Base-by-base conservation (phyloP, 768 basidiomycete species). In the Amanita thiersii region DNA sequence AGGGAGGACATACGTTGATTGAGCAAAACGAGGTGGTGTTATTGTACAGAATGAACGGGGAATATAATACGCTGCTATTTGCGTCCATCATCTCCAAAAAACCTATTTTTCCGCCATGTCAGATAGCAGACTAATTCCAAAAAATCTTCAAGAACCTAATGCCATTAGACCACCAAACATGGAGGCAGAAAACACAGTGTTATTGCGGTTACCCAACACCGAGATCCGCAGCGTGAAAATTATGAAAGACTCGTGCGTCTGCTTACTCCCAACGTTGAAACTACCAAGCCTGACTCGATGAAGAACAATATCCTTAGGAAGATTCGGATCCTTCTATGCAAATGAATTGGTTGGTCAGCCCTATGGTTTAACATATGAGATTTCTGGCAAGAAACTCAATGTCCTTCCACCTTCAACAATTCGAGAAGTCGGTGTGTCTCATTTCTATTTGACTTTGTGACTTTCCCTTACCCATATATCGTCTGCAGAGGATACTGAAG, bases 301-400 rank as follows among this genome's bases (percentile, higher is more conserved):
- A 54, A 93, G 91, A 35, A 75, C 67, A 11, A 59, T 91, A 34
- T 73, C 76, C 24, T 65, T 96, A 14, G 92, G 92, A 47, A 88
- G 87, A 61, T 81, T 86, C 46, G 96, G 94, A 8, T 74, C 79
- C 3, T 97, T 99, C 61, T 61, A 73, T 45, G 72, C 81, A 12
- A 77, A 78, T 45, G 79, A 89, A 39, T 72, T 99, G 23, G 68
- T 94, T 21, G 80, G 79, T 18, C 77, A 89, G 45, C 82, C 81
- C 1, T 97, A 86, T 56, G 96, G 94, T 3, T 68, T 92, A 45
- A 80, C 87, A 0, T 91, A 93, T 59, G 91, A 97, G 57, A 84
- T 98, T 43, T 58, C 67, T 12, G 75, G 76, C 52, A 86, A 84
- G 54, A 78, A 72, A 44, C 72, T 91, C 49, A 74, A 64, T 43